Conservation (phyloP, 139 green algal species). For the Trebouxia sp. region DNA sequence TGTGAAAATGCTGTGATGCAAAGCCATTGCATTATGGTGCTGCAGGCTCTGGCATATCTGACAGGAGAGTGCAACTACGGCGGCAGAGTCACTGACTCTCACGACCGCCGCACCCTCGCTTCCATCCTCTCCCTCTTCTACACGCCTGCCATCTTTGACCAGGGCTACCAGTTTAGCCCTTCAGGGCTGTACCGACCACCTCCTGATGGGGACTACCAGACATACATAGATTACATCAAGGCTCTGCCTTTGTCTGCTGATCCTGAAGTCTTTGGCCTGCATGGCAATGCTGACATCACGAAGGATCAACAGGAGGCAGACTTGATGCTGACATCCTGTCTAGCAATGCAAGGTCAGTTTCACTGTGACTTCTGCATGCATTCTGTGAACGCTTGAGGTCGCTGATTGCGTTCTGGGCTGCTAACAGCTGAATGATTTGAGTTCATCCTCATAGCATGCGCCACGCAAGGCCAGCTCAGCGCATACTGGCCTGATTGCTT, state of each 20-base stretch:
- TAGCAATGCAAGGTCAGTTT: slow-evolving; percentile 42
- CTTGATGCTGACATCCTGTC: slow-evolving; percentile 59
- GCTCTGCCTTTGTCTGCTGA: slow-evolving; percentile 52
- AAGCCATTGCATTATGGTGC: too few species aligned
- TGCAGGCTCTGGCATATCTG: slow-evolving; percentile 76
- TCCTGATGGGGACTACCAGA: slow-evolving; percentile 39
- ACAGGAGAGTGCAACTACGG: slow-evolving; percentile 82
- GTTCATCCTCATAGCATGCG: too few species aligned
- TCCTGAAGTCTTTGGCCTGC: slow-evolving; percentile 73
- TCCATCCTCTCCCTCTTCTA: slow-evolving; percentile 42
- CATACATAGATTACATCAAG: slow-evolving; percentile 72
- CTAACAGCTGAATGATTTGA: too few species aligned
- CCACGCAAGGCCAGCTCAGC: too few species aligned
- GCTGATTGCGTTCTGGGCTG: too few species aligned
- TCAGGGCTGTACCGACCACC: slow-evolving; percentile 62
- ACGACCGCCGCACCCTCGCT: slow-evolving; percentile 55
- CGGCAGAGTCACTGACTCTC: slow-evolving; percentile 75
- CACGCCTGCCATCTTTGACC: slow-evolving; percentile 48
- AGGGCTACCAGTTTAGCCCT: slow-evolving; percentile 60
- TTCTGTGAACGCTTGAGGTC: too few species aligned
- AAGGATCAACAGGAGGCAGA: slow-evolving; percentile 74
- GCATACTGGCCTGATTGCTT: too few species aligned
- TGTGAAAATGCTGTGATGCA: too few species aligned
- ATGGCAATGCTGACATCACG: slow-evolving; percentile 76
- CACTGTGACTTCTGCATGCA: background rate